Evolutionary conservation across 345 rosid genomes (phyloP).

Genomic region (Bretschneidera sinensis): DNA sequence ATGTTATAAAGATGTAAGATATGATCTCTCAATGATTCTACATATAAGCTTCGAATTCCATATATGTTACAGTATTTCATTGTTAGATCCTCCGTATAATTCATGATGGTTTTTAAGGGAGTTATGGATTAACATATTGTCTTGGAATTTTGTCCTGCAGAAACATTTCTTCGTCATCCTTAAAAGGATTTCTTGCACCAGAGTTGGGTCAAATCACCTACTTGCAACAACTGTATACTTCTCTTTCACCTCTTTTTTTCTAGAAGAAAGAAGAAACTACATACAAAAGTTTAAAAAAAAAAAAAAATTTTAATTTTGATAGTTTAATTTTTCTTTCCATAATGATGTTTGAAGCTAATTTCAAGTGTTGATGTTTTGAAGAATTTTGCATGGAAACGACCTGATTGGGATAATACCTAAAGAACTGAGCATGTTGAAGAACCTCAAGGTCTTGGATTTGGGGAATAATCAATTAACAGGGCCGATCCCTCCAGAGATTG

Average conservation of each 20-base stretch:
- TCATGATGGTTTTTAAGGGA: conserved; percentile 10
- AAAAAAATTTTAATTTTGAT: no score
- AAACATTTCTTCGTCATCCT: conserved; percentile 62
- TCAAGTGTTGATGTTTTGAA: conserved; percentile 32
- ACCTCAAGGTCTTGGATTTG: conserved; percentile 77
- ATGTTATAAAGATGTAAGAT: conserved; percentile 78
- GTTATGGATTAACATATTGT: conserved; percentile 13
- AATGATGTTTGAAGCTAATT: conserved; percentile 10
- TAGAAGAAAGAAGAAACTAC: no score
- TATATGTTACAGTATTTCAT: background rate
- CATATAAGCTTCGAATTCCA: background rate
- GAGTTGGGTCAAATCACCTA: conserved; percentile 67
- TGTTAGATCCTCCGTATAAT: background rate
- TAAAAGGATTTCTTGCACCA: conserved; percentile 82
- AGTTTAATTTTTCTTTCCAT: background rate
- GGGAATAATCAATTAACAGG: conserved; percentile 81
- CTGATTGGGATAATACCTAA: conserved; percentile 79
- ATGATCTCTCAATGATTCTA: background rate
- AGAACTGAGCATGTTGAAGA: conserved; percentile 76
- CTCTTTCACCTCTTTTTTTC: background rate
- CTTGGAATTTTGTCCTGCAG: conserved; percentile 35
- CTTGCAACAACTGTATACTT: conserved; percentile 73
- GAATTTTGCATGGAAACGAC: conserved; percentile 64
- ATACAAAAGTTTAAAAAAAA: no score
- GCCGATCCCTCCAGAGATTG: conserved; percentile 80